Base-by-base conservation (phyloP, 2,329 filamentous ascomycete genomes). In the Nannizziopsis arthrosporioides region DNA sequence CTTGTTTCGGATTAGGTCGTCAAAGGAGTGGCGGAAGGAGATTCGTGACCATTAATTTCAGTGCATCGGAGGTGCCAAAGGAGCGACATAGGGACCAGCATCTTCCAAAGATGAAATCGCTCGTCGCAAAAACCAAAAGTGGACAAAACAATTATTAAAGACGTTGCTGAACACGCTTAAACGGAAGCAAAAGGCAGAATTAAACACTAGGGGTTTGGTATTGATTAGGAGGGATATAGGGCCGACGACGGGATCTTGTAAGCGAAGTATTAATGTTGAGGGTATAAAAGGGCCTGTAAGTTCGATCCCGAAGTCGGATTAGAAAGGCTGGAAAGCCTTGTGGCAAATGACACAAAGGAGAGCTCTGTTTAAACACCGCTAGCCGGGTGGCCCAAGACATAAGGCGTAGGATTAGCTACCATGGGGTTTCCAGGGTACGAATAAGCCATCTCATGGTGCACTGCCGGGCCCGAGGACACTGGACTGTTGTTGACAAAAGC, bases 1-100 rank as follows among this genome's bases (percentile, higher is more conserved):
- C 56, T 57, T 55, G 54, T 47, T 55, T 53, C 49, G 49, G 46
- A 53, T 49, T n/a, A 51, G 48, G 45, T 53, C 55, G 50, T 51
- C 32, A 53, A 61, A 61, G 59, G 60, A 62, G 56, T 57, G 62
- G 60, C 60, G 52, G 53, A 58, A 59, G 54, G 51, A 60, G 57
- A 62, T 50, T 57, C 53, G 53, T 58, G 27, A 49, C 35, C 51
- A 30, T 45, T 15, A 47, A 44, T 41, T 32, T 46, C n/a, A 39
- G 45, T 50, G 51, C 54, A 55, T 53, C 53, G 51, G 54, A 53
- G 27, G 43, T 52, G 36, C 31, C 42, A 53, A 47, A 54, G 53
- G 53, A 55, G 48, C 50, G 51, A 50, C 48, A 48, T 35, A 39
- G 55, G 55, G 54, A 54, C 54, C 53, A 50, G 53, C 49, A 54